Base-by-base conservation (phyloP, 2,329 filamentous ascomycete genomes). In the Xylaria sp. region DNA sequence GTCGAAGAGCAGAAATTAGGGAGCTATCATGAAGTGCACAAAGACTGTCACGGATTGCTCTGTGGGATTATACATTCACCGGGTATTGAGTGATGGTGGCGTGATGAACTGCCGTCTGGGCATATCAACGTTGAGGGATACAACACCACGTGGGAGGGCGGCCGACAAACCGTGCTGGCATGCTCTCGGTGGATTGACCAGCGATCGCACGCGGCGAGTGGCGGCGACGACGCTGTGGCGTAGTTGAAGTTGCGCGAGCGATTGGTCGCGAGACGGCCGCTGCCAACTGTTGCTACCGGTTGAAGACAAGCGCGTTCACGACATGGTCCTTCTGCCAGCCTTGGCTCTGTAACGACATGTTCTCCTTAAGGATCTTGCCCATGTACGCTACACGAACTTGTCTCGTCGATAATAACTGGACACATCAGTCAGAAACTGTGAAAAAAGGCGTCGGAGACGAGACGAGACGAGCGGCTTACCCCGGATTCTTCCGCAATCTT, bases 251-350 rank as follows among this genome's bases (percentile, higher is more conserved):
- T 30, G 32, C 23, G 39, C 36, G 59, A 52, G 41, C 28, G 8
- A 30, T 61, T n/a, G 50, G 34, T 53, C 41, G 56, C 45, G 41
- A 65, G 61, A 48, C 34, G 32, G 58, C 32, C 65, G 70, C 60
- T 32, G 45, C 58, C 34, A 66, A 66, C 65, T 65, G 65, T 63
- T 73, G 65, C 79, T 81, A 84, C 72, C 80, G 78, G 68, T 83
- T 80, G 74, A 87, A 90, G 61, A 96, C 87, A 66, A 96, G 83
- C 25, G 91, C 93, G 77, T 94, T 96, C 63, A 97, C 81, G 39
- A 96, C 83, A 76, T 96, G 87, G 41, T 89, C 91, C 68, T 87
- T 84, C 73, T 89, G 87, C 92, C 93, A 97, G 57, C 91, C 91
- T 73, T 96, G 91, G 3, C 86, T 85, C 52, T 83, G 79, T 20